phyloP scores from a whole-genome alignment of 257 asterid species.

The Solanum ossicruentum region DNA sequence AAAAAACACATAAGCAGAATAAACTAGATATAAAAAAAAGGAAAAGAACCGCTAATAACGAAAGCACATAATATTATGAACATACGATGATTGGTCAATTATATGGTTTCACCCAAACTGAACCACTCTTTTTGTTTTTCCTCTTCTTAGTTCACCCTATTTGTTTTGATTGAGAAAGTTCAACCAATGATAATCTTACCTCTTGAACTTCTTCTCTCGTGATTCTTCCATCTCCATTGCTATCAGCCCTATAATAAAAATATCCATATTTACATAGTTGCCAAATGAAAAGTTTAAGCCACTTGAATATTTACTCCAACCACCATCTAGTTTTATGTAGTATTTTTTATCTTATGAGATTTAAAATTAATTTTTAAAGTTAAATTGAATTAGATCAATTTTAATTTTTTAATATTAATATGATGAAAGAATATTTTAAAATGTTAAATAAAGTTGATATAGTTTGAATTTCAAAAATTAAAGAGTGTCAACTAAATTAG shows the following conservation, averaged over 20 bases:
- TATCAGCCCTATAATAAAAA: conserved; percentile 55
- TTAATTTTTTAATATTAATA: background rate
- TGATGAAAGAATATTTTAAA: background rate
- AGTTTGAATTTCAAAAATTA: background rate
- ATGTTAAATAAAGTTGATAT: too few relatives aligned
- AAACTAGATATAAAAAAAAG: too few relatives aligned
- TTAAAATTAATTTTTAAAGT: background rate
- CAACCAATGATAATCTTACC: conserved; percentile 26
- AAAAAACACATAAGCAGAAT: too few relatives aligned
- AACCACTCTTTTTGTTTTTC: background rate
- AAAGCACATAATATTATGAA: too few relatives aligned
- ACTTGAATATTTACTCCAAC: background rate
- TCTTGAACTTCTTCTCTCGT: conserved; percentile 83
- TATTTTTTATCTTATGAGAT: background rate
- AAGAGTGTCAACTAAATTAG: background rate
- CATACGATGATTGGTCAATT: background rate
- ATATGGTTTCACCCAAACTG: conserved; percentile 13
- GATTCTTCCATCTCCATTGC: conserved; percentile 78
- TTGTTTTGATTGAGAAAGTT: background rate
- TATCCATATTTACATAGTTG: background rate
- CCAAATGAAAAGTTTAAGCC: background rate
- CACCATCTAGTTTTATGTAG: background rate
- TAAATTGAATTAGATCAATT: background rate
- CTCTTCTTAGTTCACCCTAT: background rate
- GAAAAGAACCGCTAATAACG: too few relatives aligned